Evolutionary conservation across 495 filamentous ascomycete genomes (phyloP), one percentile per base, ranked within the genome.

Genomic region (Xylaria venustula): DNA sequence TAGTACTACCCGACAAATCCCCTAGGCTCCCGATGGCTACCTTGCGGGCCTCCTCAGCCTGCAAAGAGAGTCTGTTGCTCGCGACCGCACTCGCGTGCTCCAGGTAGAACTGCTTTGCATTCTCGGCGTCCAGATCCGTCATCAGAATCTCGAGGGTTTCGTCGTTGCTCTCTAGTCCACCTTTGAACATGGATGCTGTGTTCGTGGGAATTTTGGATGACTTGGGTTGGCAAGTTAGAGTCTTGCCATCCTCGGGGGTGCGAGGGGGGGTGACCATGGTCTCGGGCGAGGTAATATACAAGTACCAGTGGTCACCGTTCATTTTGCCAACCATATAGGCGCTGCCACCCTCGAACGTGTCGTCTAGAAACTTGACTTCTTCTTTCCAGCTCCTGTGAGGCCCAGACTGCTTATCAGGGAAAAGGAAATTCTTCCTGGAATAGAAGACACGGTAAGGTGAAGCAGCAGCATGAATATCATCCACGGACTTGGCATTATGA

Each of bases 321-420:
- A 98, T 97, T 75, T 96, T 97, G 64, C 95, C 95, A 62, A 99
- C 94, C 93, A 98, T 95, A 77, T 99, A 99, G 30, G 95, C 95
- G 74, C 93, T 98, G 42, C 95, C 95, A 57, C 90, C 89, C 47
- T 88, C 80, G 72, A 98, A 98, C 67, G 90, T 88, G 67, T 86
- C 85, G 77, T 99, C 95, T 60, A 99, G 81, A 62, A 85, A 94
- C 56, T 85, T 87, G 64, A 99, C 95, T 71, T 99, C 95, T 66
- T 97, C 87, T 64, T 91, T 87, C 95, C 95, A 99, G 85, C 92
- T 98, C 58, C 91, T 88, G 72, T 99, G 95, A 48, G 95, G 95
- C 34, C 93, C 92, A 19, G 80, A 89, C 77, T 99, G 95, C 73
- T 91, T 90, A 67, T 97, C 90, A 2, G 95, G 95, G 75, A 94